Percentiles rank a stretch among this genome's conserved stretches.
These are phyloP conservation scores for Penicillium manginii DNA, from an alignment of 495 filamentous ascomycete species.

Conservation along the genomic window DNA sequence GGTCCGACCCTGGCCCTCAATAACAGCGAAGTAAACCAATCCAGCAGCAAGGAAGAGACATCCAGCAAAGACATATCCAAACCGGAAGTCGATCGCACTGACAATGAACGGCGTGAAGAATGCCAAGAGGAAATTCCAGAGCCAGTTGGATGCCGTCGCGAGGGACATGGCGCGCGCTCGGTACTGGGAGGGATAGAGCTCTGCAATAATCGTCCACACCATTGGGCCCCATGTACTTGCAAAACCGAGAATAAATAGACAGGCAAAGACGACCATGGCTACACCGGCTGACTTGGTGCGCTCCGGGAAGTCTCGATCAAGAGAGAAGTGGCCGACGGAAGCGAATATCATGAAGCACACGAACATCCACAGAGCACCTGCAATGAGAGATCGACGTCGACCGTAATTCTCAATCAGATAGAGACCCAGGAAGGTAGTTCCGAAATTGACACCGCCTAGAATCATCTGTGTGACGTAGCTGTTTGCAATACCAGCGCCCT, in stretches of 20 bases:
- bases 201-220: conserved; percentile 77
- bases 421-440: conserved; percentile 68
- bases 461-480: conserved; percentile 75
- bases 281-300: conserved; percentile 61
- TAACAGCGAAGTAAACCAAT: conserved; percentile 73
- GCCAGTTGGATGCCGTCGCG: conserved; percentile 81
- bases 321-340: conserved; percentile 62
- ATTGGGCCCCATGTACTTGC: conserved; percentile 82
- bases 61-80: conserved; percentile 78
- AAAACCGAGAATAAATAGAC: conserved; percentile 61
- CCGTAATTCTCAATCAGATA: conserved; percentile 72
- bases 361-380: conserved; percentile 71
- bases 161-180: conserved; percentile 75
- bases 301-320: conserved; percentile 54
- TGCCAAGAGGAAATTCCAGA: conserved; percentile 82
- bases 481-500: conserved; percentile 65
- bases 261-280: conserved; percentile 73
- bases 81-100: conserved; percentile 66
- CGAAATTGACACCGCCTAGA: conserved; percentile 72
- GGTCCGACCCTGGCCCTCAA: conserved; percentile 66
- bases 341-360: conserved; percentile 74
- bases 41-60: conserved; percentile 64
- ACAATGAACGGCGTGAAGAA: conserved; percentile 82
- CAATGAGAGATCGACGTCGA: conserved; percentile 67
- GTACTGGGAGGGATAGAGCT: conserved; percentile 78